Conservation (phyloP, 2,329 filamentous ascomycete species). For the Mollisia scopiformis region DNA sequence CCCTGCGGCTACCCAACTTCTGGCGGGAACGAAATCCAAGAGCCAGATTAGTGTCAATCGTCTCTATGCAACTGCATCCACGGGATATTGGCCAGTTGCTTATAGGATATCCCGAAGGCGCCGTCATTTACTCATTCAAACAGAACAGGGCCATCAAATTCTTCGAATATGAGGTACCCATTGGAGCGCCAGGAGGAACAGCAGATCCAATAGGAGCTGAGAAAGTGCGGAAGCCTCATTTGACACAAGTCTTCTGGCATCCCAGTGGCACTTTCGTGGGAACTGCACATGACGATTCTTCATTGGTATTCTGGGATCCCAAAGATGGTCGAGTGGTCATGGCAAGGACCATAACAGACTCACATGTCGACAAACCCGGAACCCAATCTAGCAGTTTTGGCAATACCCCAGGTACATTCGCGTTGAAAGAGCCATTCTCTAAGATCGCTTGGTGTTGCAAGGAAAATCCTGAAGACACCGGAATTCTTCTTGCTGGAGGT, state of each 20-base stretch:
- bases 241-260: constrained; percentile 91
- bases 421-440: constrained; percentile 73
- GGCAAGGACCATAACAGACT: constrained; percentile 78
- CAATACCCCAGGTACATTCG: constrained; percentile 52
- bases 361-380: constrained; percentile 71
- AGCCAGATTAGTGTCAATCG: constrained; percentile 65
- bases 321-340: constrained; percentile 85
- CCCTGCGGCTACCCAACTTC: constrained; percentile 84
- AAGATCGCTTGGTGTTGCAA: constrained; percentile 93
- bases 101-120: constrained; percentile 88
- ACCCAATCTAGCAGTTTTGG: constrained; percentile 42
- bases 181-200: constrained; percentile 76
- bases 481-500: constrained; percentile 83
- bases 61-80: constrained; percentile 84
- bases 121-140: constrained; percentile 93
- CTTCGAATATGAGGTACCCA: constrained; percentile 81
- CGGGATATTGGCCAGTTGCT: constrained; percentile 89
- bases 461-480: constrained; percentile 90
- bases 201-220: constrained; percentile 65
- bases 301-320: constrained; percentile 90
- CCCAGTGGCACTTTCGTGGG: constrained; percentile 64
- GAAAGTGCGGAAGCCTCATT: constrained; percentile 67
- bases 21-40: constrained; percentile 77
- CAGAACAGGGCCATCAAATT: constrained; percentile 78
- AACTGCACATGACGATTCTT: constrained; percentile 63